Evolutionary conservation across 371 early-diverging fungal genomes (phyloP), one percentile per base, ranked within the genome.

Genomic region (Syncephalastrum sp.): DNA sequence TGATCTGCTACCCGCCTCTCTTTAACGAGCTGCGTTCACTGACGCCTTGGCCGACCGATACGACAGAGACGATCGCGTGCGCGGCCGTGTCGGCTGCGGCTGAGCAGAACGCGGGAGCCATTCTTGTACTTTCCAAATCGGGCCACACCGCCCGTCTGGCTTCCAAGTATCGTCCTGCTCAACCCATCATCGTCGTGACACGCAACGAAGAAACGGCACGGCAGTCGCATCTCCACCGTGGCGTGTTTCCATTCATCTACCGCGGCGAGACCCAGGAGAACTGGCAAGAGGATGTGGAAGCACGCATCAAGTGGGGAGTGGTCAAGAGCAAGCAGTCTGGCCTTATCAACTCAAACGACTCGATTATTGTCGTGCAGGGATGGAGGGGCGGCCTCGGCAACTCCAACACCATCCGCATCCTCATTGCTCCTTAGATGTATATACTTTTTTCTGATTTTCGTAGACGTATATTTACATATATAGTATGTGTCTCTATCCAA

Each of bases 171-270:
- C 86, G 97, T 50, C 96, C 97, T 15, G 67, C 82, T 49, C 87
- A 92, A 61, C 96, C 97, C 15, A 92, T 96, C 57, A 78, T 97
- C 42, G 88, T 91, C 23, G 85, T 95, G 38, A 94, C 96, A 5
- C 82, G 90, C 52, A 75, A 90, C 54, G 82, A 73, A 48, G 77
- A 85, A 60, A 91, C 91, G 3, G 93, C 95, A 12, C 85, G 95
- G 54, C 94, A 94, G 68, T 80, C 93, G 42, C 90, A 90, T 51
- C 72, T 92, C 53, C 84, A 86, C 66, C 91, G 95, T 57, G 97
- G 97, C 58, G 82, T 92, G 60, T 92, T 91, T 56, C 94, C 96
- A 25, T 92, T 90, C 74, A 72, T 82, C 66, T 93, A 93, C 76
- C 54, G 54, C 4, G 71, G 61, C 14, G 64, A 78, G 54, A 67